Conservation (phyloP, 129 eudicot genomes). For the Scalesia atractyloides region DNA sequence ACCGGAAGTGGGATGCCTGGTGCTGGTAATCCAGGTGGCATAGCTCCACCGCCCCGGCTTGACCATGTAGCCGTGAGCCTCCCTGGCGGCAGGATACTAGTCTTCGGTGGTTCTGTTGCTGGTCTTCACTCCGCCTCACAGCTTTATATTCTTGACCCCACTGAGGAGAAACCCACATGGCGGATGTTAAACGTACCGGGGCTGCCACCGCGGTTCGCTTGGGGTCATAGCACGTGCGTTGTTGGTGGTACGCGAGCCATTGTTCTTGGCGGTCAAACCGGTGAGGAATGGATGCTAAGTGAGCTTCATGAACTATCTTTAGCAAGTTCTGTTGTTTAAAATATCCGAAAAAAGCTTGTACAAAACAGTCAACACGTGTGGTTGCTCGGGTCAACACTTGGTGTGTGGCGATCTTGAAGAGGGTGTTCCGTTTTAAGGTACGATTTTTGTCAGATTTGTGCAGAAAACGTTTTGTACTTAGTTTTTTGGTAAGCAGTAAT, state of each 20-base stretch:
- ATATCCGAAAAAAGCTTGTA: not conserved
- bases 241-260: slow-evolving; percentile 77
- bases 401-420: not conserved
- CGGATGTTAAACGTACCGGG: slow-evolving; percentile 68
- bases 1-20: slow-evolving; percentile 87
- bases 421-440: slow-evolving; percentile 23
- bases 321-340: slow-evolving; percentile 51
- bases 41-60: slow-evolving; percentile 84
- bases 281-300: slow-evolving; percentile 82
- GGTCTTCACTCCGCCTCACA: slow-evolving; percentile 88
- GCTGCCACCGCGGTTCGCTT: slow-evolving; percentile 67
- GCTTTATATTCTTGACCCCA: slow-evolving; percentile 76
- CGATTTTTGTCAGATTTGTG: slow-evolving; percentile 40
- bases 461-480: slow-evolving; percentile 29
- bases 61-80: slow-evolving; percentile 91
- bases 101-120: slow-evolving; percentile 86
- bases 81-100: slow-evolving; percentile 79
- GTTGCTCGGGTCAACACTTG: slow-evolving; percentile 8
- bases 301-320: slow-evolving; percentile 77
- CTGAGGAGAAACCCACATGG: slow-evolving; percentile 83
- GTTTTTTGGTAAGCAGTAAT: slow-evolving; percentile 42
- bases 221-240: slow-evolving; percentile 80
- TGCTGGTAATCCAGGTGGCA: slow-evolving; percentile 72
- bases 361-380: slow-evolving; percentile 20
- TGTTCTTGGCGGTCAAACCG: slow-evolving; percentile 76